These are phyloP conservation scores for Sinapis alba DNA, from an alignment of 441 rosid genomes.

Conservation along the genomic window DNA sequence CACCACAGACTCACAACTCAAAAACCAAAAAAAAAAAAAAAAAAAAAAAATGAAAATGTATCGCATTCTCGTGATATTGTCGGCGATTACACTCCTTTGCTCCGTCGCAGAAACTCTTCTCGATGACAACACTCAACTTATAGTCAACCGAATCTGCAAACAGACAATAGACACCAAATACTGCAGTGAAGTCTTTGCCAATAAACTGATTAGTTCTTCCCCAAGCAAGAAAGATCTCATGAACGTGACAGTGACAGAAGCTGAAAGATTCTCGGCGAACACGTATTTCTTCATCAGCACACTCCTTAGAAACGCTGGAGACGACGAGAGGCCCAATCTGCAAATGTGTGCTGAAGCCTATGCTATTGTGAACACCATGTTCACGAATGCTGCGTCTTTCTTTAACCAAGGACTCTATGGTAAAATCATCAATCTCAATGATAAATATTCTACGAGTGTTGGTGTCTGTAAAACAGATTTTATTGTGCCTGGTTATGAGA, in stretches of 20 bases:
- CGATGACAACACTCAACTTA: background rate
- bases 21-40: background rate
- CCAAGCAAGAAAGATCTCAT: slow-evolving; percentile 30
- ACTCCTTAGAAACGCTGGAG: slow-evolving; percentile 34
- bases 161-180: slow-evolving; percentile 19
- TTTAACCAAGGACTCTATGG: slow-evolving; percentile 6
- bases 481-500: slow-evolving; percentile 2
- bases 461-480: slow-evolving; percentile 27
- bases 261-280: slow-evolving; percentile 19
- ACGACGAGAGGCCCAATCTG: slow-evolving; percentile 25
- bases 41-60: slow-evolving; percentile 2
- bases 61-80: background rate
- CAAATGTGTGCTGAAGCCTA: slow-evolving; percentile 39
- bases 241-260: slow-evolving; percentile 33
- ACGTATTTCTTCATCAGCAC: slow-evolving; percentile 32
- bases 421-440: background rate
- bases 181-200: slow-evolving; percentile 5
- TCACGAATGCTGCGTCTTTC: slow-evolving; percentile 7
- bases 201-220: background rate
- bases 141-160: slow-evolving; percentile 24
- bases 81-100: background rate
- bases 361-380: slow-evolving; percentile 8
- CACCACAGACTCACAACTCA: slow-evolving; percentile 14
- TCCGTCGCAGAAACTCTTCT: slow-evolving; percentile 2
- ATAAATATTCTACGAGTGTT: background rate